Conservation (phyloP, 2,329 filamentous ascomycete genomes). For the Cryphonectria naterciae region DNA sequence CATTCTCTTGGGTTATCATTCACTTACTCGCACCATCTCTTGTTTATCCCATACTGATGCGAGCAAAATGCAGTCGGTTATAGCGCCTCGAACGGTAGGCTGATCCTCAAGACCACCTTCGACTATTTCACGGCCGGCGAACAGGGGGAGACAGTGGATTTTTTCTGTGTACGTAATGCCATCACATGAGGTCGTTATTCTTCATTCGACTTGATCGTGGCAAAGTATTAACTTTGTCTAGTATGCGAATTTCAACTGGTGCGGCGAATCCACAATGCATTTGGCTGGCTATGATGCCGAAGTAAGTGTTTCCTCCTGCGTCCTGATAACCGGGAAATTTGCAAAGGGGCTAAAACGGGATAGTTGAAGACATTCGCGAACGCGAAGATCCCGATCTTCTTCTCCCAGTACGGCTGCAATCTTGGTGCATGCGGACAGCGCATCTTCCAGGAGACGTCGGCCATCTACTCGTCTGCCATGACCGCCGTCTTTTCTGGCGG, state of each 20-base stretch:
- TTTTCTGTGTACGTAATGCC: slow-evolving; percentile 25
- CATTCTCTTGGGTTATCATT: not conserved
- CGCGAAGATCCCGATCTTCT: slow-evolving; percentile 65
- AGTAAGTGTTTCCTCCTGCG: not conserved
- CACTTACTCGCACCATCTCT: not conserved
- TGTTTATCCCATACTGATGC: not conserved
- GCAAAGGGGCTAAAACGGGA: not conserved
- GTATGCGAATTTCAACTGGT: slow-evolving; percentile 64
- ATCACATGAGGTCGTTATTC: not conserved
- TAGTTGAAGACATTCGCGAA: slow-evolving; percentile 54
- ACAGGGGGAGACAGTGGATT: slow-evolving; percentile 28
- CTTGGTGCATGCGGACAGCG: slow-evolving; percentile 47
- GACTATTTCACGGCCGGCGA: slow-evolving; percentile 28
- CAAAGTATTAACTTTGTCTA: not conserved
- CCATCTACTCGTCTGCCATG: slow-evolving; percentile 61
- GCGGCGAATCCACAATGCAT: slow-evolving; percentile 54
- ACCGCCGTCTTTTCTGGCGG: slow-evolving; percentile 59
- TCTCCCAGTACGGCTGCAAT: slow-evolving; percentile 65
- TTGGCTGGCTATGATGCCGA: slow-evolving; percentile 53
- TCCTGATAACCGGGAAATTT: not conserved
- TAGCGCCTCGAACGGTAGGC: slow-evolving; percentile 25
- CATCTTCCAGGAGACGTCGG: slow-evolving; percentile 60
- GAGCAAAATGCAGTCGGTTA: slow-evolving; percentile 13
- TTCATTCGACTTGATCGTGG: not conserved
- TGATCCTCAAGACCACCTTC: slow-evolving; percentile 25